Base-by-base conservation (phyloP, 495 filamentous ascomycete genomes). In the Tuber aestivum region DNA sequence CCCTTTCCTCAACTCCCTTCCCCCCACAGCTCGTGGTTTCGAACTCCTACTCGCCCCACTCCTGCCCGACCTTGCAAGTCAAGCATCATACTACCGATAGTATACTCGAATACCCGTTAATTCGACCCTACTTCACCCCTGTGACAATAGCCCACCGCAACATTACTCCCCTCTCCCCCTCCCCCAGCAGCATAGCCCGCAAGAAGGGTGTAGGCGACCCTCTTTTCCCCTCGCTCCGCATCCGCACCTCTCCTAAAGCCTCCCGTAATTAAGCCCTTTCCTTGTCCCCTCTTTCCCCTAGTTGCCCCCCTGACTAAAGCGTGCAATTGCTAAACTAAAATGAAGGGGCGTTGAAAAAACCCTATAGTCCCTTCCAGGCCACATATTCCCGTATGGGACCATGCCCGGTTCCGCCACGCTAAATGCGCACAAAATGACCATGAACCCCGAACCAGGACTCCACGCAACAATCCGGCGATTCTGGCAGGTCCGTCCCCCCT, bases 331-430 rank as follows among this genome's bases (percentile, higher is more conserved):
- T 65, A 65, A 65, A 65, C 50, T 61, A 48, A 65, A 65, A 35
- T 14, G 18, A 65, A 65, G 16, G 56, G 56, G 4, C 12, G 12
- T 65, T 65, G 56, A 65, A 35, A 65, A 27, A 32, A 27, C n/a
- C 56, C 56, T 27, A 61, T n/a, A 61, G 50, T 16, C 56, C 56
- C 56, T 27, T 65, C 56, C 27, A 65, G 56, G 35, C 56, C 16
- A 65, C 23, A 12, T 41, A 77, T 40, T 37, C 40, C 32, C 27
- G 21, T 18, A 78, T 27, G 42, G 70, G 23, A 45, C 40, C 48
- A 79, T 79, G 78, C 78, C 78, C 41, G 61, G 78, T 32, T 79
- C 78, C 16, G 73, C 77, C 61, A 73, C 77, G 23, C n/a, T 73
- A 73, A 79, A 79, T 42, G 78, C 77, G 23, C 76, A 38, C 20